A percentile compares a stretch with the other conserved stretches of the same genome.
Conservation (phyloP, 768 basidiomycete genomes). For the Hericium alpestre region DNA sequence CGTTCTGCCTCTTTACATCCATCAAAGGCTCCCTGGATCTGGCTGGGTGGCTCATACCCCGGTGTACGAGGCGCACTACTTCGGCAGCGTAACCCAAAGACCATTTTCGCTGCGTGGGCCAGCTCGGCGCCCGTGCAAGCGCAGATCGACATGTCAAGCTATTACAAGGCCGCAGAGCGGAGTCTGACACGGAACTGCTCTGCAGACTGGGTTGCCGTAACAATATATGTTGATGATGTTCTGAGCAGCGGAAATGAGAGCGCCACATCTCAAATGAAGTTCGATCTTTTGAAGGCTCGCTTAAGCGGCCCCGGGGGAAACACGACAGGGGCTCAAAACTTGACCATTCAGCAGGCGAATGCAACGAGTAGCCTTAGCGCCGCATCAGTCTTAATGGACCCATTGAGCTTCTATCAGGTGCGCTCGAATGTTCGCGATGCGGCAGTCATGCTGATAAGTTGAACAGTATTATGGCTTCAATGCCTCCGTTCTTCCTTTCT, state of each 20-base stretch:
- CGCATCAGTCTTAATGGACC: conserved; percentile 39
- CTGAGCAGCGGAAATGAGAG: conserved; percentile 24
- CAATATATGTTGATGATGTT: conserved; percentile 29
- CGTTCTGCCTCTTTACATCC: conserved; percentile 31
- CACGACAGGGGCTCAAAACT: conserved; percentile 20
- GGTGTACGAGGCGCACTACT: conserved; percentile 35
- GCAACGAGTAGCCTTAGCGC: conserved; percentile 27
- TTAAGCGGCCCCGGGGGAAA: conserved; percentile 34
- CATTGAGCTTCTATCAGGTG: conserved; percentile 38
- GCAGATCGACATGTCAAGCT: conserved; percentile 39
- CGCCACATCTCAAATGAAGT: conserved; percentile 27
- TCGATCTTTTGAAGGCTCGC: conserved; percentile 29
- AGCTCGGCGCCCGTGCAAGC: conserved; percentile 41
- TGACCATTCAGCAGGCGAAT: conserved; percentile 10
- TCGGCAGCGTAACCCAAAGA: conserved; percentile 35
- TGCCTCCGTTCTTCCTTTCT: conserved; percentile 35
- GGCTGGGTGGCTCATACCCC: conserved; percentile 41
- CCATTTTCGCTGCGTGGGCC: conserved; percentile 38
- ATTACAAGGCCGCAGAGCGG: conserved; percentile 40
- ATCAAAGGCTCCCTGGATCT: conserved; percentile 34
- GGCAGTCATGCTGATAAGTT: background rate
- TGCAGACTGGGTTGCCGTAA: conserved; percentile 41
- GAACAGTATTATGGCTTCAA: conserved; percentile 37
- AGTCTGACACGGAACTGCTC: conserved; percentile 41
- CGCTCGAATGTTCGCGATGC: background rate